Conservation (phyloP, 2,329 filamentous ascomycete genomes). For the Fusarium continuum region DNA sequence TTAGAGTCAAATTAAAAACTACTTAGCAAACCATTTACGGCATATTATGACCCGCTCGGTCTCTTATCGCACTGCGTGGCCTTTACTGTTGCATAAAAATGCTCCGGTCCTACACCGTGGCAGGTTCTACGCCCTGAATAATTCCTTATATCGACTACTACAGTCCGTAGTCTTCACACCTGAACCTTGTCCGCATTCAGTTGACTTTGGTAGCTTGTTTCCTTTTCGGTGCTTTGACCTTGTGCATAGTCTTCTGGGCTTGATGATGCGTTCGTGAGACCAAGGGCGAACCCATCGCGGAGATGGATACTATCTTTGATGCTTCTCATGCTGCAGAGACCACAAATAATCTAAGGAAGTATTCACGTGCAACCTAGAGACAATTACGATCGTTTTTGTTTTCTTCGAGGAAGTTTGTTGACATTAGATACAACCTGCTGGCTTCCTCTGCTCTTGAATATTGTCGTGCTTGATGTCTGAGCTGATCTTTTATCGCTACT, state of each 20-base stretch:
- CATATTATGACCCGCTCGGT: not conserved
- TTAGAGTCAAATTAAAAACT: too few species aligned
- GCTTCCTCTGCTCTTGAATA: not conserved
- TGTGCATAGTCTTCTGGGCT: conserved; percentile 55
- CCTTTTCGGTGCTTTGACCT: conserved; percentile 30
- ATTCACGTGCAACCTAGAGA: not conserved
- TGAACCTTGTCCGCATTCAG: not conserved
- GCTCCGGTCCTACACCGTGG: not conserved
- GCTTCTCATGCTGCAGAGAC: not conserved
- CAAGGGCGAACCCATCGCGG: conserved; percentile 54
- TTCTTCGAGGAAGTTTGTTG: not conserved
- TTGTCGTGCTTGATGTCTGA: too few species aligned
- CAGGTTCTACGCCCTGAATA: not conserved
- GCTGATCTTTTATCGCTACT: not conserved
- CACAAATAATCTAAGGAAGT: not conserved
- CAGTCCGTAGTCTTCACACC: not conserved
- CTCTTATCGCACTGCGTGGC: not conserved
- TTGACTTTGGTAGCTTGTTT: not conserved
- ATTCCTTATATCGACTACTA: not conserved
- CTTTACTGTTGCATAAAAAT: not conserved
- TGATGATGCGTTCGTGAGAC: conserved; percentile 61
- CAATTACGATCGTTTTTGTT: not conserved
- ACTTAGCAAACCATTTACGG: too few species aligned
- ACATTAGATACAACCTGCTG: not conserved
- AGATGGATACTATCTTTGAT: conserved; percentile 50